Evolutionary conservation across 352 stramenopile genomes (phyloP), one percentile per base, ranked within the genome.

Genomic region (Globisporangium canariense): DNA sequence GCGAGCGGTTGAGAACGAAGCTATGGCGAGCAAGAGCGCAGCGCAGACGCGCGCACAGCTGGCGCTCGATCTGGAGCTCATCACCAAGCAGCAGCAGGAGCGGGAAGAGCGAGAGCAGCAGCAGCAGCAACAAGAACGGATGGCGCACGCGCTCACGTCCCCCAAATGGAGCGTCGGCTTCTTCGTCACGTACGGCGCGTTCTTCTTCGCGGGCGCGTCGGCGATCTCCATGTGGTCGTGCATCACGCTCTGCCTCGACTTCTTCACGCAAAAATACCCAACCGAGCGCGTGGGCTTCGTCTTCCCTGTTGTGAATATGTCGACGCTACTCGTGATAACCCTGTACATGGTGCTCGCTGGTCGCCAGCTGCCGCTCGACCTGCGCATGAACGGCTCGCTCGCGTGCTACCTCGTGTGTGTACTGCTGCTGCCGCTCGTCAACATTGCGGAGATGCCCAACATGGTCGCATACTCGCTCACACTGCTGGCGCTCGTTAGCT

Each of bases 291-390:
- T 90, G 20, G 76, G 79, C 8, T 93, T 93, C 54, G 78, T 93
- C 40, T 91, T 93, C 63, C 85, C 85, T 3, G 82, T 93, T 30
- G 76, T 91, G 67, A 93, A 91, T 68, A 93, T 93, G 85, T 93
- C 85, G 40, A 87, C 85, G 50, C 69, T 93, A 58, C 69, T 93
- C 7, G 71, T 91, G 4, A 86, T 91, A 60, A 89, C 70, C 52
- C 68, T 93, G 6, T 93, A 90, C 68, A 93, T 93, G 85, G 76
- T 93, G 51, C 70, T 93, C 54, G 76, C 77, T 2, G 85, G 85
- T 9, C 78, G 85, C 0, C 81, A 91, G 59, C 58, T 90, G 61
- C 75, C 78, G 34, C 68, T 93, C 36, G 71, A 88, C 52, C 58
- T 60, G 25, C 73, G 85, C 20, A 85, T 93, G 71, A 69, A 88